Evolutionary conservation across 2,329 filamentous ascomycete genomes (phyloP).

Genomic region (Aspergillus awamori): DNA sequence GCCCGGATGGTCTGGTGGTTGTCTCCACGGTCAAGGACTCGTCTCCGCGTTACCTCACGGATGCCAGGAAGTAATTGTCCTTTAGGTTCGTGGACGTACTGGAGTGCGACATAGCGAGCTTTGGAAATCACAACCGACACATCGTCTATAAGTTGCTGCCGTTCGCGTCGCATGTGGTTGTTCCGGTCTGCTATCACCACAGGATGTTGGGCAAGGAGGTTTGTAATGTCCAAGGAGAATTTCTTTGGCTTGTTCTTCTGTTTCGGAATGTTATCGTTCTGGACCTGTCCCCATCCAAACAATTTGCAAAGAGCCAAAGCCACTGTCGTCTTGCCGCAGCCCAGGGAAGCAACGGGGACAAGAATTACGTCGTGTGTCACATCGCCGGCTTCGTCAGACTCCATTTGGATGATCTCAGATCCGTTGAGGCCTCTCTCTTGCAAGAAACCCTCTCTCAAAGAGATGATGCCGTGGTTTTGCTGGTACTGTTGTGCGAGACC

Average conservation of each 20-base stretch:
- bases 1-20: conserved; percentile 98
- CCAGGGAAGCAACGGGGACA: conserved; percentile 89
- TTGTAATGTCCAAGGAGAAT: conserved; percentile 73
- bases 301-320: conserved; percentile 78
- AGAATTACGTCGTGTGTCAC: conserved; percentile 73
- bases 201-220: conserved; percentile 63
- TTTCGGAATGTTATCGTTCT: conserved; percentile 93
- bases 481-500: conserved; percentile 72
- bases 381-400: conserved; percentile 55
- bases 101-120: conserved; percentile 77
- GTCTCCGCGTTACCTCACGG: conserved; percentile 71
- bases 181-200: conserved; percentile 92
- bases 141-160: conserved; percentile 83
- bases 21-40: conserved; percentile 83
- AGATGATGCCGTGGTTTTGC: conserved; percentile 92
- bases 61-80: conserved; percentile 68
- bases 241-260: conserved; percentile 72
- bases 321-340: conserved; percentile 95
- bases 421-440: conserved; percentile 81
- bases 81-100: conserved; percentile 77
- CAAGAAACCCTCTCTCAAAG: conserved; percentile 84
- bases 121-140: conserved; percentile 63
- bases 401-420: conserved; percentile 79
- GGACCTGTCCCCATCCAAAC: conserved; percentile 89
- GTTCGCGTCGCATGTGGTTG: conserved; percentile 86